phyloP scores from a whole-genome alignment of 306 rosid species.

The Trifolium dubium region DNA sequence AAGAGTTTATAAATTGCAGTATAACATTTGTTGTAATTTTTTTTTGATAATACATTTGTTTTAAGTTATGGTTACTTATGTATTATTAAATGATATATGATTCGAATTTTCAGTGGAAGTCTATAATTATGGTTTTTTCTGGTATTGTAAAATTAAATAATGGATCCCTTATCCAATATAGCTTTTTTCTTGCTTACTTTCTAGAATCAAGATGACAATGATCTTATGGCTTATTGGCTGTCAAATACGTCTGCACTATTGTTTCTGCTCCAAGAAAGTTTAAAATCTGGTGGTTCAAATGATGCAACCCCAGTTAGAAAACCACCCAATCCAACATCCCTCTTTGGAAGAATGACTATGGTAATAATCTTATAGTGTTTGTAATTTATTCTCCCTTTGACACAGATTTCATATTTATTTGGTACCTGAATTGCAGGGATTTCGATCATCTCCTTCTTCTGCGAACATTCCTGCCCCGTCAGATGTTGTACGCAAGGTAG shows the following conservation, averaged over 20 bases:
- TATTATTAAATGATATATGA: constrained; percentile 34
- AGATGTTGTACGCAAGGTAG: constrained; percentile 86
- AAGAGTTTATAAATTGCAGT: not conserved
- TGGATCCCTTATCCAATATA: constrained; percentile 4
- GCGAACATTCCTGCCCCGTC: constrained; percentile 66
- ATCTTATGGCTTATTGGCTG: constrained; percentile 97
- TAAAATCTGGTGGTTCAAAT: constrained; percentile 59
- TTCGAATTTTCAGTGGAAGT: constrained; percentile 28
- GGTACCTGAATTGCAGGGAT: constrained; percentile 68
- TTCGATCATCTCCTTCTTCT: constrained; percentile 96
- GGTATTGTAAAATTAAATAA: constrained; percentile 18
- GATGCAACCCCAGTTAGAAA: too few relatives aligned
- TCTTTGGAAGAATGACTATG: too few relatives aligned
- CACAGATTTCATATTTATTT: constrained; percentile 23
- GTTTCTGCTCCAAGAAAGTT: constrained; percentile 89
- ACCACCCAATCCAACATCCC: too few relatives aligned
- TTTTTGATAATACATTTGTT: too few relatives aligned
- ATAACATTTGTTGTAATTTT: constrained; percentile 1
- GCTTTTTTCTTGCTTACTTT: constrained; percentile 39
- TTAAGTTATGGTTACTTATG: constrained; percentile 16
- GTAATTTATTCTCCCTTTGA: too few relatives aligned
- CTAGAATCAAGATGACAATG: constrained; percentile 95
- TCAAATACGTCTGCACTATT: constrained; percentile 89
- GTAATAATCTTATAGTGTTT: too few relatives aligned
- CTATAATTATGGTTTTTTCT: constrained; percentile 15